Evolutionary conservation across 1,284 basidiomycete genomes (phyloP).

Genomic region (Naganishia sp.): DNA sequence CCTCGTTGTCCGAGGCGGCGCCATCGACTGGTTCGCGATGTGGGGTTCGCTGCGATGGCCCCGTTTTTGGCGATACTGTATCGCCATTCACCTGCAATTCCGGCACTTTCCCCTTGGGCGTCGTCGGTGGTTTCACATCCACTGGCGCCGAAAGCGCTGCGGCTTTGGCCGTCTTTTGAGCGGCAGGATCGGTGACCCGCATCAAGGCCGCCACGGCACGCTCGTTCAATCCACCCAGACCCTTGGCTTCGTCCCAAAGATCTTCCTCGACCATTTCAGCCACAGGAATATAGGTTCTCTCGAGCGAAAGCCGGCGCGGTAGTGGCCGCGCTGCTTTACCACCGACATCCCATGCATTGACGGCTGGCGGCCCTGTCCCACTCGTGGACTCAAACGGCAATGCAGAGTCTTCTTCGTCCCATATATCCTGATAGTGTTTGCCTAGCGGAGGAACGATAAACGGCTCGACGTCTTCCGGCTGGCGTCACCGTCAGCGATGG

Average conservation of each 20-base stretch:
- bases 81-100: constrained; percentile 23
- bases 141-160: not conserved
- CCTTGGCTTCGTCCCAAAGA: constrained; percentile 66
- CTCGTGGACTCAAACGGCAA: constrained; percentile 43
- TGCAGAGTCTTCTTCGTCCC: constrained; percentile 82
- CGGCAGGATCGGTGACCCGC: constrained; percentile 43
- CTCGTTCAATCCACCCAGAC: constrained; percentile 74
- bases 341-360: constrained; percentile 16
- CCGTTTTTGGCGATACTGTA: constrained; percentile 1
- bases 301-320: not conserved
- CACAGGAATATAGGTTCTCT: constrained; percentile 18
- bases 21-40: not conserved
- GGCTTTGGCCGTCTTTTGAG: not conserved
- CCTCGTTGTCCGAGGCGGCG: not conserved
- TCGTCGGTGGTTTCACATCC: not conserved
- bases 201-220: constrained; percentile 51
- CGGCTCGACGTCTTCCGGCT: constrained; percentile 76
- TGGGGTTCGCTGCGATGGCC: not conserved
- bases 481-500: constrained; percentile 4
- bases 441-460: constrained; percentile 84
- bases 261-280: constrained; percentile 63
- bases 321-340: not conserved
- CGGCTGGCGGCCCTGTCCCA: constrained; percentile 5
- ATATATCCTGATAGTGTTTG: constrained; percentile 80
- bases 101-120: constrained; percentile 7